Evolutionary conservation across 2,329 filamentous ascomycete genomes (phyloP).

Genomic region (Sphaerulina musiva): DNA sequence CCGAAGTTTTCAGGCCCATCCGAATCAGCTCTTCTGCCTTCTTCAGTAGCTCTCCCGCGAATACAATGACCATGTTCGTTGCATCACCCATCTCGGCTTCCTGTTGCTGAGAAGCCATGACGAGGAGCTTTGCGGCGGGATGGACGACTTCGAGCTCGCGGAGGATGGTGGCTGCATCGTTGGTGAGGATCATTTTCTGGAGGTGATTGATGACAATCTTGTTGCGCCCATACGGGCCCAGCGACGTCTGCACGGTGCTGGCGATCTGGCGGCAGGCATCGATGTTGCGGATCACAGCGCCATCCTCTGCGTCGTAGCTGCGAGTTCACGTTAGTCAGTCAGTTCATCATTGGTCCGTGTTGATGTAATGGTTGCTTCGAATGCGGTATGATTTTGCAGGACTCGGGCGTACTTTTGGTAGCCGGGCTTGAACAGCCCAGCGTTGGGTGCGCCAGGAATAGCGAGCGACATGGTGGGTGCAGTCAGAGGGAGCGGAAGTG

Average conservation of each 20-base stretch:
- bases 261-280: slow-evolving; percentile 95
- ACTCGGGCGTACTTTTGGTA: slow-evolving; percentile 74
- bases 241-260: slow-evolving; percentile 90
- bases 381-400: slow-evolving; percentile 12
- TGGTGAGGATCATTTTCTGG: slow-evolving; percentile 98
- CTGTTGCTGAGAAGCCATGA: slow-evolving; percentile 99
- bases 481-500: not conserved
- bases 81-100: slow-evolving; percentile 98
- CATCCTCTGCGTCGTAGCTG: slow-evolving; percentile 98
- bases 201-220: slow-evolving; percentile 99
- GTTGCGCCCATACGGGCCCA: slow-evolving; percentile 96
- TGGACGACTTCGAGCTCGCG: slow-evolving; percentile 97
- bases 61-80: slow-evolving; percentile 92
- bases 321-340: not conserved
- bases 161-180: slow-evolving; percentile 93
- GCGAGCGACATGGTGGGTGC: slow-evolving; percentile 74
- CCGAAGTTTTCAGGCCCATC: slow-evolving; percentile 97
- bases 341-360: too few species aligned
- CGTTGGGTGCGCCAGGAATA: slow-evolving; percentile 88
- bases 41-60: slow-evolving; percentile 89
- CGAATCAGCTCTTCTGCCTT: slow-evolving; percentile 95
- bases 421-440: slow-evolving; percentile 88
- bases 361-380: slow-evolving; percentile 24
- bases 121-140: slow-evolving; percentile 91
- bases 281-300: slow-evolving; percentile 95